phyloP scores from a whole-genome alignment of 2,329 filamentous ascomycete species.

The Cryphonectria parasitica region DNA sequence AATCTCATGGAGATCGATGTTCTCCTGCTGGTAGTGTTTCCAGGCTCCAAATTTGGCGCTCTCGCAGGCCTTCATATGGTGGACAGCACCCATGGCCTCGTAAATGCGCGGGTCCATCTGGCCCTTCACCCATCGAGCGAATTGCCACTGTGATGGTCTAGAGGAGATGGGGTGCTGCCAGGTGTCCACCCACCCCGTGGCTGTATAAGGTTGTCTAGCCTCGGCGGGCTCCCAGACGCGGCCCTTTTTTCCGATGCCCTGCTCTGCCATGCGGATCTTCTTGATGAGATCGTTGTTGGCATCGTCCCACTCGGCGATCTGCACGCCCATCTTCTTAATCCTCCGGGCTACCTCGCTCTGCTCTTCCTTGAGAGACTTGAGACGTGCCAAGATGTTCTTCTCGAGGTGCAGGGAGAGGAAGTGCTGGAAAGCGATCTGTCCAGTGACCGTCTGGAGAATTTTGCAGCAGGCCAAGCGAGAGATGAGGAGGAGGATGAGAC shows the following conservation, averaged over 20 bases:
- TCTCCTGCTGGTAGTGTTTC: background rate
- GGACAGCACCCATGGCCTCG: background rate
- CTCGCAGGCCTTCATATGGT: background rate
- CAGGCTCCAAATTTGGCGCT: background rate
- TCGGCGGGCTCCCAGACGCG: background rate
- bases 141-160: background rate
- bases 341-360: slow-evolving; percentile 2
- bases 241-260: background rate
- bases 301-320: slow-evolving; percentile 16
- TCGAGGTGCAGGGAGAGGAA: slow-evolving; percentile 15
- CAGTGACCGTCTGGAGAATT: slow-evolving; percentile 17
- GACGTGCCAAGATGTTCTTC: background rate
- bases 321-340: background rate
- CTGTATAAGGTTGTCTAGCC: background rate
- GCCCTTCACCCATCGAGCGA: slow-evolving; percentile 3
- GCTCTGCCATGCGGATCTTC: slow-evolving; percentile 13
- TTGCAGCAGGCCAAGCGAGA: slow-evolving; percentile 5
- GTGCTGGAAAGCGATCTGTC: background rate
- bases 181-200: background rate
- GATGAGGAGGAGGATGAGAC: background rate
- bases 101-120: background rate
- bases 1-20: background rate
- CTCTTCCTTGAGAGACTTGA: slow-evolving; percentile 11
- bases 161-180: background rate
- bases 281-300: slow-evolving; percentile 9